A percentile compares a stretch with the other conserved stretches of the same genome.
Conservation (phyloP, 768 basidiomycete species). For the Mycena capillaripes region DNA sequence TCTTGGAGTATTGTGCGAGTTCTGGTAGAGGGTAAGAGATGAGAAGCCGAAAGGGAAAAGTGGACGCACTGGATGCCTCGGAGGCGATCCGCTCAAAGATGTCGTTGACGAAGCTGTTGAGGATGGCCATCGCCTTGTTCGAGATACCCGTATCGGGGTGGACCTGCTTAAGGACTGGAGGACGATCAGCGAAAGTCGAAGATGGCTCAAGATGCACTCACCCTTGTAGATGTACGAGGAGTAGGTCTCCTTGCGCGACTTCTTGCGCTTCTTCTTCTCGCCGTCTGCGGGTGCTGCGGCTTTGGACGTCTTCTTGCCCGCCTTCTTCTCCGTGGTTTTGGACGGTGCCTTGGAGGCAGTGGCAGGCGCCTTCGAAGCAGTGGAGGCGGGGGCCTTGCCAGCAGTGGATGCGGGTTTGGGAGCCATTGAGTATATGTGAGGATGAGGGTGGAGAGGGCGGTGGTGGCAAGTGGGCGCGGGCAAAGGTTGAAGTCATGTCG, state of each 20-base stretch:
- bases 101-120: slow-evolving; percentile 97
- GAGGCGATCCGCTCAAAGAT: slow-evolving; percentile 94
- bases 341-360: slow-evolving; percentile 52
- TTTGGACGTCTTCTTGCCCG: slow-evolving; percentile 85
- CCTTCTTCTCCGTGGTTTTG: slow-evolving; percentile 57
- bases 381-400: slow-evolving; percentile 83
- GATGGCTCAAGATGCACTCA: slow-evolving; percentile 41
- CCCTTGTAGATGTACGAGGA: slow-evolving; percentile 95
- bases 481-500: slow-evolving; percentile 31
- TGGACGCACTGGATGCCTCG: slow-evolving; percentile 85
- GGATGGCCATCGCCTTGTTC: slow-evolving; percentile 99
- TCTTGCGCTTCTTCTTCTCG: slow-evolving; percentile 91
- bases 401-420: slow-evolving; percentile 88
- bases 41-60: not conserved
- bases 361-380: slow-evolving; percentile 82
- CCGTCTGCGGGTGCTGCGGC: slow-evolving; percentile 75
- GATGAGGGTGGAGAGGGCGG: slow-evolving; percentile 31
- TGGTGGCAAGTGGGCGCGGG: slow-evolving; percentile 42
- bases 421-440: slow-evolving; percentile 58
- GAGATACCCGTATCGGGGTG: slow-evolving; percentile 99
- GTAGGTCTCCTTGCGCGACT: slow-evolving; percentile 92
- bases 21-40: slow-evolving; percentile 58
- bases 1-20: slow-evolving; percentile 97
- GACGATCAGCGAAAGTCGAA: not conserved
- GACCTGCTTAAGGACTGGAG: slow-evolving; percentile 91